Evolutionary conservation across 306 rosid species (phyloP).

Genomic region (Quercus wislizeni): DNA sequence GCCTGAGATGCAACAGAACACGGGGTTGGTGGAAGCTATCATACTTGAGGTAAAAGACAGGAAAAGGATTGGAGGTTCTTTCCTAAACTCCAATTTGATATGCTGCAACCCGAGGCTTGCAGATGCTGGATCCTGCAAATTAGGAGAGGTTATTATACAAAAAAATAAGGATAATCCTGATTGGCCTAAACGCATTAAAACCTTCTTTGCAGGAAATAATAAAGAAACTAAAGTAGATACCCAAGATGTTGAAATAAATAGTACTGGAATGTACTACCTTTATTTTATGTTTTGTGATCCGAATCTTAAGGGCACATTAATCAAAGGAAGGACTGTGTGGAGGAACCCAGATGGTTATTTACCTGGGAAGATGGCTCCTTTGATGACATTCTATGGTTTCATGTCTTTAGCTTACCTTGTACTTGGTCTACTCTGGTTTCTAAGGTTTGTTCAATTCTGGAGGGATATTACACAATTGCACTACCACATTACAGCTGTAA

Average conservation of each 20-base stretch:
- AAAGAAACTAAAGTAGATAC: conserved; percentile 36
- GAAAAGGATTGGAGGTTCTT: conserved; percentile 67
- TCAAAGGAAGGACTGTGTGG: conserved; percentile 86
- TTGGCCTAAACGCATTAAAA: conserved; percentile 60
- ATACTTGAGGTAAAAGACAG: conserved; percentile 75
- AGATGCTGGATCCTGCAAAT: conserved; percentile 39
- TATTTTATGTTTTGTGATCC: conserved; percentile 87
- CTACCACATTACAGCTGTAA: conserved; percentile 80
- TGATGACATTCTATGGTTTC: conserved; percentile 72
- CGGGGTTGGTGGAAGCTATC: conserved; percentile 86
- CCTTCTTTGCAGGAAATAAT: conserved; percentile 55
- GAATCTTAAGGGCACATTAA: conserved; percentile 57
- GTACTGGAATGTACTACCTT: conserved; percentile 87
- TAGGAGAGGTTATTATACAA: conserved; percentile 72
- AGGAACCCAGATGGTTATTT: conserved; percentile 80
- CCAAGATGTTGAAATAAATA: conserved; percentile 36
- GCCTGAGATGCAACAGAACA: conserved; percentile 61
- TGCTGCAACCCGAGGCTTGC: conserved; percentile 60
- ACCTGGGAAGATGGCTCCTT: conserved; percentile 89
- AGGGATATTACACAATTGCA: conserved; percentile 78
- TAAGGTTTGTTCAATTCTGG: conserved; percentile 82
- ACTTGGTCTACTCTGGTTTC: conserved; percentile 79
- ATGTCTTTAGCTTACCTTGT: conserved; percentile 83
- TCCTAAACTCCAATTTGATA: conserved; percentile 49
- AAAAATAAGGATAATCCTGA: conserved; percentile 40